Conservation (phyloP, 2,329 filamentous ascomycete species). For the Nemania sp. region DNA sequence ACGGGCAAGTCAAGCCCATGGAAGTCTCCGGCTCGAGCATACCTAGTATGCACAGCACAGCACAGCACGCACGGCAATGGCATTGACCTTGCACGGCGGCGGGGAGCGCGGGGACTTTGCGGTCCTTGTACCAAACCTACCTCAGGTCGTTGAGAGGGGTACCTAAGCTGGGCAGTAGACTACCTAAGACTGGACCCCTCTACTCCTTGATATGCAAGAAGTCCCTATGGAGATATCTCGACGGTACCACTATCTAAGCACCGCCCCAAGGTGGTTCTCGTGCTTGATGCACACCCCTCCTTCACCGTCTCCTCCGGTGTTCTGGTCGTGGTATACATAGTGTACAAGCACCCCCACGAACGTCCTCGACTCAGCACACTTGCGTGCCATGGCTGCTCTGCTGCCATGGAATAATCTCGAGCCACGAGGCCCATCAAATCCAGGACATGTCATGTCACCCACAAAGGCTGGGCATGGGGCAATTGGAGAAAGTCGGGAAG, state of each 20-base stretch:
- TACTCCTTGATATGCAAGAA: too few species aligned
- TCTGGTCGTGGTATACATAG: too few species aligned
- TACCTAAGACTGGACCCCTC: too few species aligned
- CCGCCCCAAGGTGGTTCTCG: too few species aligned
- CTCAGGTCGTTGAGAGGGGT: too few species aligned
- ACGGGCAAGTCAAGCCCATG: background rate
- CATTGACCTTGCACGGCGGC: background rate
- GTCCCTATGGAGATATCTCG: too few species aligned
- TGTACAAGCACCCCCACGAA: background rate
- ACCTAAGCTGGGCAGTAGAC: too few species aligned
- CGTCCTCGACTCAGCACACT: background rate
- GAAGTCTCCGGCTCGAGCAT: too few species aligned
- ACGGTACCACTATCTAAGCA: too few species aligned
- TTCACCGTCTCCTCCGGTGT: background rate
- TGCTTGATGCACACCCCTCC: too few species aligned
- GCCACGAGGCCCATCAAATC: background rate
- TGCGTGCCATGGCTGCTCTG: background rate
- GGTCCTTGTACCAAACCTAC: too few species aligned
- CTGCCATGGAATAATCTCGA: background rate
- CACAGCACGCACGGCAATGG: background rate
- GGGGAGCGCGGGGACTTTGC: too few species aligned
- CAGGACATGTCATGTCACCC: background rate
- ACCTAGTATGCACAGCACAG: slow-evolving; percentile 14
- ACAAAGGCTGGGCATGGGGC: background rate
- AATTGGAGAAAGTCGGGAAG: background rate